Conservation (phyloP, 345 rosid species). For the Cardiospermum halicacabum region DNA sequence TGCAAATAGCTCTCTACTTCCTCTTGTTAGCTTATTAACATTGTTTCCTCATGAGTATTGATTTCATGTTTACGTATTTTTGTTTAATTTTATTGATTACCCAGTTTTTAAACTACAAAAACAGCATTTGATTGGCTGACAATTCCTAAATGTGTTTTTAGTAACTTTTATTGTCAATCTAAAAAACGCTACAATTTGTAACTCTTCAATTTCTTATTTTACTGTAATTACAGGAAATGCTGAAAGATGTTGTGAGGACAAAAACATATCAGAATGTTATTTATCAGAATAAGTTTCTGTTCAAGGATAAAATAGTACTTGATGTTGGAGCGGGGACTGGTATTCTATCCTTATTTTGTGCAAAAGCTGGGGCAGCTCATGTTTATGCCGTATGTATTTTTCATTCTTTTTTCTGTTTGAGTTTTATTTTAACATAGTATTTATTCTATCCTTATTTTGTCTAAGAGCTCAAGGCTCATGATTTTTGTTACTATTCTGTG, state of each 20-base stretch:
- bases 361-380: conserved; percentile 92
- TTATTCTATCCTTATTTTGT: background rate
- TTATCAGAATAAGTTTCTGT: conserved; percentile 83
- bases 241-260: conserved; percentile 92
- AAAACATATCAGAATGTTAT: conserved; percentile 95
- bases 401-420: background rate
- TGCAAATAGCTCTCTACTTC: too few relatives aligned
- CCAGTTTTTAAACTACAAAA: too few relatives aligned
- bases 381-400: conserved; percentile 69
- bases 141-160: background rate
- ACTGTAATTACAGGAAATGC: conserved; percentile 74
- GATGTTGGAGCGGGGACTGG: conserved; percentile 99
- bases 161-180: background rate
- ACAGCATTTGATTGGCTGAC: too few relatives aligned
- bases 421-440: background rate
- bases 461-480: too few relatives aligned
- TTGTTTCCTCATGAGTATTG: too few relatives aligned
- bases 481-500: background rate
- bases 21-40: background rate
- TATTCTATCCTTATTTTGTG: conserved; percentile 92
- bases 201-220: background rate
- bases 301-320: conserved; percentile 86
- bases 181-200: background rate
- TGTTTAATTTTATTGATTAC: background rate
- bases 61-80: background rate